Evolutionary conservation across 163 green algal genomes (phyloP).

Genomic region (Trebouxiophyceae sp.): DNA sequence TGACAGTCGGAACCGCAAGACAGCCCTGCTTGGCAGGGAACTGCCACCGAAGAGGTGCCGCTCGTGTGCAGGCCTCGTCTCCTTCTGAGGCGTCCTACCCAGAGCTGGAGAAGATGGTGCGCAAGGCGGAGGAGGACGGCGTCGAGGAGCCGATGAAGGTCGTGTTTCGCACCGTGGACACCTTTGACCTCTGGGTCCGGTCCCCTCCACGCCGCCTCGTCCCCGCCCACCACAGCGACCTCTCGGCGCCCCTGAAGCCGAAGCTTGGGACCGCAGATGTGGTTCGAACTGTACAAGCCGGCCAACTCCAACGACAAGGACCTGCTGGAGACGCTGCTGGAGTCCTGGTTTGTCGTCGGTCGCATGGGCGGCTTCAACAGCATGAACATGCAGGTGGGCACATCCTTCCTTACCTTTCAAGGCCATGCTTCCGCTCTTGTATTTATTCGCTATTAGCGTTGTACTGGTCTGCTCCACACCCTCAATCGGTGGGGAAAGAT

Average conservation of each 20-base stretch:
- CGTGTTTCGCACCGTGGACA: slow-evolving; percentile 54
- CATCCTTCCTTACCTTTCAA: no score
- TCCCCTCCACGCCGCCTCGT: not conserved
- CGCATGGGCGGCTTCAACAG: slow-evolving; percentile 87
- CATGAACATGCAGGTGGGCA: slow-evolving; percentile 73
- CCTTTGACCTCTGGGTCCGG: slow-evolving; percentile 63
- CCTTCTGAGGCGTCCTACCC: no score
- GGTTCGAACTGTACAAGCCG: slow-evolving; percentile 50
- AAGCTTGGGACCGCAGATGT: slow-evolving; percentile 32
- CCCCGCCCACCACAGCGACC: not conserved
- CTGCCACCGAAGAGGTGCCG: no score
- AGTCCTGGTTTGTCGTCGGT: slow-evolving; percentile 87
- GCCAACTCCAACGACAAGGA: slow-evolving; percentile 42
- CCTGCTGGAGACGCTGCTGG: slow-evolving; percentile 60
- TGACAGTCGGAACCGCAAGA: no score
- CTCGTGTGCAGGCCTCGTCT: no score
- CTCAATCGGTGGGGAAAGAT: no score
- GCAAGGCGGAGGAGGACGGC: not conserved
- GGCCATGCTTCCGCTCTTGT: no score
- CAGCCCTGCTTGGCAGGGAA: no score
- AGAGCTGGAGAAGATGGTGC: not conserved
- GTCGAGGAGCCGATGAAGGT: slow-evolving; percentile 24
- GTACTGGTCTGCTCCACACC: no score
- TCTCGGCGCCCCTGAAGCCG: not conserved
- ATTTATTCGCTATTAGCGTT: no score